Conservation (phyloP, 495 filamentous ascomycete genomes). For the Podospora tetraspora region DNA sequence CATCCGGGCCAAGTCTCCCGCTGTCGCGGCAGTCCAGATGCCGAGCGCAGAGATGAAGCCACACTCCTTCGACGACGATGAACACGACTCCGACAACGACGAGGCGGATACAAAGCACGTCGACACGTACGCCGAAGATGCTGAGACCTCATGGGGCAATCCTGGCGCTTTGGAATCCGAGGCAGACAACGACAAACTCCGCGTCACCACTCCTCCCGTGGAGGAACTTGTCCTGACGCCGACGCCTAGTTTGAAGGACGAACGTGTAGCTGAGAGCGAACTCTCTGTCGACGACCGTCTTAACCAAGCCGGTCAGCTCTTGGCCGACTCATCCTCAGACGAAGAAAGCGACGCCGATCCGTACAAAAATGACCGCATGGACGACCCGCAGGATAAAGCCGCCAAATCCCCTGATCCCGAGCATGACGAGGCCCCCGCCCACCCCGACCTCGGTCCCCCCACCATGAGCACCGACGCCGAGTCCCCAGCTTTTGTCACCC, state of each 20-base stretch:
- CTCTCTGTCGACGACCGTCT: background rate
- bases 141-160: background rate
- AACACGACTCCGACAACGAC: background rate
- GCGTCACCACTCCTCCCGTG: background rate
- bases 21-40: background rate
- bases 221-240: background rate
- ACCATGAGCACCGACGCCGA: constrained; percentile 12
- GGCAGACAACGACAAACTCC: background rate
- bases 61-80: background rate
- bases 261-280: fast-evolving
- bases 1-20: background rate
- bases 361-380: background rate
- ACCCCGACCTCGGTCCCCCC: background rate
- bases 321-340: background rate
- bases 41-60: background rate
- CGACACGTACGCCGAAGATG: background rate
- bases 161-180: background rate
- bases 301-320: background rate
- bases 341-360: background rate
- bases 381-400: background rate
- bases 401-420: background rate
- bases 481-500: constrained; percentile 15
- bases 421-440: background rate
- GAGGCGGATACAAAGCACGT: background rate
- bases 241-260: background rate